A percentile compares a stretch with the other conserved stretches of the same genome.
phyloP scores from a whole-genome alignment of 768 basidiomycete genomes.

The Xanthoconium purpureum region DNA sequence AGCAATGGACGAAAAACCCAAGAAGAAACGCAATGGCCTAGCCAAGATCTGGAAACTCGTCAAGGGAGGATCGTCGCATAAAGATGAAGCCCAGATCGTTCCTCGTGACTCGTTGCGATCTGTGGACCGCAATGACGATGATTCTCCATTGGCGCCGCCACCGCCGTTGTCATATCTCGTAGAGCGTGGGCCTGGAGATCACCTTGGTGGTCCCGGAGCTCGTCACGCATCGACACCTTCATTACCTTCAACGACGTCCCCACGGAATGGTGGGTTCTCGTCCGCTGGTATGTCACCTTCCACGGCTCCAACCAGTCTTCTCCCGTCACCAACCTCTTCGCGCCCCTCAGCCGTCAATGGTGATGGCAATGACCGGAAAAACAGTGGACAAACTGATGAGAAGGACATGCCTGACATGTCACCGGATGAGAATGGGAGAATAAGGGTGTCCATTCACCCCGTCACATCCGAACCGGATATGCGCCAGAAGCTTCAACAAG shows the following conservation, averaged over 20 bases:
- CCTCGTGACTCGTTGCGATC: constrained; percentile 40
- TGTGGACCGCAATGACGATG: constrained; percentile 51
- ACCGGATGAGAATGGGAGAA: constrained; percentile 34
- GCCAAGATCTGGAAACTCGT: constrained; percentile 82
- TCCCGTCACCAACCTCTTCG: constrained; percentile 75
- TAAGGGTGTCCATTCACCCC: constrained; percentile 46
- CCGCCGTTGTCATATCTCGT: constrained; percentile 90
- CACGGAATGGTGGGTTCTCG: constrained; percentile 49
- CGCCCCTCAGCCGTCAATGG: constrained; percentile 58
- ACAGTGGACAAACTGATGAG: constrained; percentile 43
- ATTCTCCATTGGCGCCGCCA: constrained; percentile 80
- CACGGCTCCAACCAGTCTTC: constrained; percentile 69
- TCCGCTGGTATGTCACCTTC: constrained; percentile 69
- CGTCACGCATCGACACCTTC: constrained; percentile 72
- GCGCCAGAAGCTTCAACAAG: constrained; percentile 43
- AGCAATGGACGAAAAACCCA: constrained; percentile 46
- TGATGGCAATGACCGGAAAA: constrained; percentile 45
- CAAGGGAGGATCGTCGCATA: constrained; percentile 52
- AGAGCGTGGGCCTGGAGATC: constrained; percentile 49
- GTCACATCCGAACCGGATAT: constrained; percentile 62
- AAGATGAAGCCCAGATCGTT: constrained; percentile 28
- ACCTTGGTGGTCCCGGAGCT: constrained; percentile 38
- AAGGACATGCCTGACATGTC: constrained; percentile 35
- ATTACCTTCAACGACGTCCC: constrained; percentile 55
- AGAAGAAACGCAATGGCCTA: constrained; percentile 76